Evolutionary conservation across 176 grass and related monocot species (phyloP).

Genomic region (barley (Hordeum vulgare)): DNA sequence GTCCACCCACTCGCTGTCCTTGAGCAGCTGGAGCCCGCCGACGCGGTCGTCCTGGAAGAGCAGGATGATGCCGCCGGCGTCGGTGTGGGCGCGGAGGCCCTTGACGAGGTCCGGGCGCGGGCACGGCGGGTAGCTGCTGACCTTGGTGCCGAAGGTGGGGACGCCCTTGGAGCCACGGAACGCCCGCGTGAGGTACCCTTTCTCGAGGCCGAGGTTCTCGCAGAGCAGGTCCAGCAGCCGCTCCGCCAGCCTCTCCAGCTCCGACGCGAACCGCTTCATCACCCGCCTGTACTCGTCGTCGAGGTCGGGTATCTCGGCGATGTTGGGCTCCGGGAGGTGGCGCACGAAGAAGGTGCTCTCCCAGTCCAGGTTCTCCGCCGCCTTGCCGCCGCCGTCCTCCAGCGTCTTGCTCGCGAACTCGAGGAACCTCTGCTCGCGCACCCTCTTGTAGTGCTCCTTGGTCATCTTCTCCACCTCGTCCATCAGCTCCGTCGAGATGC

Average conservation of each 20-base stretch:
- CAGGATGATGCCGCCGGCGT: constrained; percentile 81
- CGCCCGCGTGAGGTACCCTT: constrained; percentile 45
- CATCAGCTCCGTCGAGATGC: constrained; percentile 71
- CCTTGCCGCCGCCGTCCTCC: constrained; percentile 1
- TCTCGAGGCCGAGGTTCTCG: constrained; percentile 68
- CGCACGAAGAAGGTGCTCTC: constrained; percentile 67
- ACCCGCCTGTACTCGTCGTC: constrained; percentile 46
- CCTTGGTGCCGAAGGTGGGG: constrained; percentile 81
- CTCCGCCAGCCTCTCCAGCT: constrained; percentile 60
- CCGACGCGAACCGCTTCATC: constrained; percentile 66
- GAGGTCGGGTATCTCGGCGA: constrained; percentile 52
- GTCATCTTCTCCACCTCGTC: constrained; percentile 85
- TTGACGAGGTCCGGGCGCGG: constrained; percentile 67
- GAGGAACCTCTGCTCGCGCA: constrained; percentile 58
- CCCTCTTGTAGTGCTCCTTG: constrained; percentile 74
- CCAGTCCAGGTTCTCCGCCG: constrained; percentile 74
- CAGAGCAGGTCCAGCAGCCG: constrained; percentile 52
- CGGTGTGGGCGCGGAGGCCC: constrained; percentile 77
- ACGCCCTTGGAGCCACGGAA: constrained; percentile 35
- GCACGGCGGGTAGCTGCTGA: constrained; percentile 86
- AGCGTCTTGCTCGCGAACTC: constrained; percentile 69
- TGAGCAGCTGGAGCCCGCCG: constrained; percentile 68
- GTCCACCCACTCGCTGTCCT: constrained; percentile 59
- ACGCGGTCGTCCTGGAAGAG: constrained; percentile 78
- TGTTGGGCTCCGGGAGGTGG: constrained; percentile 63